Percentiles rank a stretch among this genome's conserved stretches.
Conservation (phyloP, 1,284 basidiomycete species). For the Ceratobasidium sp. region DNA sequence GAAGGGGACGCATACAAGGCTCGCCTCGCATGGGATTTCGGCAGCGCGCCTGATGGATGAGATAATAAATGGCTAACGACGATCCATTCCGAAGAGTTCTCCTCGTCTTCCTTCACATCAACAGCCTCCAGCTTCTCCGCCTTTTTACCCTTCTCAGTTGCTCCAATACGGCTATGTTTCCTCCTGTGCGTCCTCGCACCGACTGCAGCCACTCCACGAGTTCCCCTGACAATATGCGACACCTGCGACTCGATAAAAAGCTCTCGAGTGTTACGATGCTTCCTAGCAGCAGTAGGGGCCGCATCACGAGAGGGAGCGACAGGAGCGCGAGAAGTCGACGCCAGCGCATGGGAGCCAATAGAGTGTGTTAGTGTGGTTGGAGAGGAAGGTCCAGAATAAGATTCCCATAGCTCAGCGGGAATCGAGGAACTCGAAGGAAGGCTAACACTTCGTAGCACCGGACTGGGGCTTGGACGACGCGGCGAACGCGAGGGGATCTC, state of each 20-base stretch:
- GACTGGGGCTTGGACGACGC: neutral
- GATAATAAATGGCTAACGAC: neutral
- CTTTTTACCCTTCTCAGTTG: slow-evolving; percentile 1
- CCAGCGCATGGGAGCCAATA: neutral
- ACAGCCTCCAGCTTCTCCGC: neutral
- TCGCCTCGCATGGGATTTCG: neutral
- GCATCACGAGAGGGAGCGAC: neutral
- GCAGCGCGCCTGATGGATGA: neutral
- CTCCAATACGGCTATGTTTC: neutral
- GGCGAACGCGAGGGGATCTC: neutral
- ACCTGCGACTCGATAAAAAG: slow-evolving; percentile 12
- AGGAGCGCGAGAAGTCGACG: slow-evolving; percentile 1
- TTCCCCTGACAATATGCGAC: neutral
- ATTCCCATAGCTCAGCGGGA: neutral
- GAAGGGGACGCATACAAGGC: neutral
- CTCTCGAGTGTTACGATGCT: slow-evolving; percentile 1
- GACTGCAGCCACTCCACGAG: neutral
- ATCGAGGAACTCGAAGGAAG: neutral
- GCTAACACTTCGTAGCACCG: neutral
- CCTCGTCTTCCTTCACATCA: slow-evolving; percentile 1
- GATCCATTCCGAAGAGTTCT: slow-evolving; percentile 22
- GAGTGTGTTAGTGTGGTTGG: neutral
- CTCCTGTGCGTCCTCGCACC: neutral
- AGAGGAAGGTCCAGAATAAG: neutral
- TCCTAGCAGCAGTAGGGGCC: neutral